A percentile compares a stretch with the other conserved stretches of the same genome.
Evolutionary conservation across 2,329 filamentous ascomycete genomes (phyloP).

Genomic region (Monosporascus sp.): DNA sequence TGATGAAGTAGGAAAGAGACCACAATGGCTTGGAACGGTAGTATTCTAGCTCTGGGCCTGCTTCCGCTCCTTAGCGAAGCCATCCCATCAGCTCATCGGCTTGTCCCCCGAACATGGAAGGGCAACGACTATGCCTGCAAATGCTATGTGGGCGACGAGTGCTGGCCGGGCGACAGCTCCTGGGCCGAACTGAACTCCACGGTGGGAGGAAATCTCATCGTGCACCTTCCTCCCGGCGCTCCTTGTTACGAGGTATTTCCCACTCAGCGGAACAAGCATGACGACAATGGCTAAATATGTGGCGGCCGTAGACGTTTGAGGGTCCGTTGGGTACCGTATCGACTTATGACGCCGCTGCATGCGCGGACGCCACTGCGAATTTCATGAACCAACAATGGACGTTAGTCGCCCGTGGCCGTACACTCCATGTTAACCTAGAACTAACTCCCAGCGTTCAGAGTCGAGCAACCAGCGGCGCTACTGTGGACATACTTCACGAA

Average conservation of each 20-base stretch:
- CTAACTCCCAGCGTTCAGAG: slow-evolving; percentile 11
- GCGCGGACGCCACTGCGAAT: slow-evolving; percentile 23
- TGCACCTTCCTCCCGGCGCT: slow-evolving; percentile 25
- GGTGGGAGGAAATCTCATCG: slow-evolving; percentile 28
- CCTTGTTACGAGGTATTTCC: slow-evolving; percentile 28
- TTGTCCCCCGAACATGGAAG: slow-evolving; percentile 19
- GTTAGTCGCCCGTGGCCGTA: slow-evolving; percentile 23
- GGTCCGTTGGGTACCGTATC: slow-evolving; percentile 29
- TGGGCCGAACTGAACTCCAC: slow-evolving; percentile 29
- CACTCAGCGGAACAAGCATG: not conserved
- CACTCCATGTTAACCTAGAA: not conserved
- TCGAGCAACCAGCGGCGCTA: slow-evolving; percentile 23
- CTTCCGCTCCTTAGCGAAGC: slow-evolving; percentile 4
- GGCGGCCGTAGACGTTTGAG: slow-evolving; percentile 23
- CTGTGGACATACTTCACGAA: slow-evolving; percentile 40
- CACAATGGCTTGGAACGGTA: slow-evolving; percentile 10
- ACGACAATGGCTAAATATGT: slow-evolving; percentile 1
- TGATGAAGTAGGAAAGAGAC: not conserved
- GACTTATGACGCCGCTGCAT: slow-evolving; percentile 31
- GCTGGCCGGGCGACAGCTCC: slow-evolving; percentile 22
- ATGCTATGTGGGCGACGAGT: slow-evolving; percentile 25
- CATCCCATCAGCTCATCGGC: slow-evolving; percentile 2
- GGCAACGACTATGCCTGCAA: slow-evolving; percentile 25
- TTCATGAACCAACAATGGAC: slow-evolving; percentile 31
- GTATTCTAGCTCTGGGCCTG: slow-evolving; percentile 5